A percentile compares a stretch with the other conserved stretches of the same genome.
phyloP scores from a whole-genome alignment of 2,329 filamentous ascomycete genomes.

The Aspergillus fumigatiaffinis region DNA sequence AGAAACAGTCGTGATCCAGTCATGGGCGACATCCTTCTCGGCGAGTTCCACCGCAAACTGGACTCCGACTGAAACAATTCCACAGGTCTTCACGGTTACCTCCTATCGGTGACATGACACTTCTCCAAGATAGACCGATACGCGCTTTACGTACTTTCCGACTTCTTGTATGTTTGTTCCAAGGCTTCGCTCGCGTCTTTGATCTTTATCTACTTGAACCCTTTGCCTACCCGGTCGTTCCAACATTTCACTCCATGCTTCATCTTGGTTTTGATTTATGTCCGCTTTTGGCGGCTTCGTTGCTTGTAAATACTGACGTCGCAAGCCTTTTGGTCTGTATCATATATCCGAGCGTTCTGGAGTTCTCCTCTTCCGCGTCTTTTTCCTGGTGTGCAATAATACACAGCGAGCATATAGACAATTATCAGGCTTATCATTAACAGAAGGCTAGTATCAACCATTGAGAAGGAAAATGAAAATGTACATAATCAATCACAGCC shows the following conservation, averaged over 20 bases:
- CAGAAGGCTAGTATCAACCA: background rate
- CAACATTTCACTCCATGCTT: background rate
- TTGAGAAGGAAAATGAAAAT: background rate
- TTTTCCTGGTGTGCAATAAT: background rate
- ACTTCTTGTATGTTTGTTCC: conserved; percentile 2
- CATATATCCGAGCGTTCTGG: background rate
- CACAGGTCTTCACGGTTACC: background rate
- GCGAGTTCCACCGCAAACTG: conserved; percentile 65
- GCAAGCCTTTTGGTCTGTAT: background rate
- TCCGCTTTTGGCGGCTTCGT: background rate
- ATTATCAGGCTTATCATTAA: background rate
- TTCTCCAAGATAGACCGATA: conserved; percentile 19
- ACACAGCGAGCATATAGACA: background rate
- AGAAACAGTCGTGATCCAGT: conserved; percentile 53
- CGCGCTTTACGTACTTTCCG: conserved; percentile 3
- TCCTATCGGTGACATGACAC: conserved; percentile 15
- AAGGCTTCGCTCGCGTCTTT: background rate
- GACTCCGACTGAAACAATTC: conserved; percentile 51
- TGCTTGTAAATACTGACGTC: background rate
- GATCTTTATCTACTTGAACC: background rate
- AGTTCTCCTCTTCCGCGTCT: background rate
- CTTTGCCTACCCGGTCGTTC: background rate
- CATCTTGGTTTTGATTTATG: background rate
- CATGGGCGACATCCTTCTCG: conserved; percentile 69
- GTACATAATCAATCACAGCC: background rate